phyloP scores from a whole-genome alignment of 2,329 filamentous ascomycete species.

The Botryotinia calthae region DNA sequence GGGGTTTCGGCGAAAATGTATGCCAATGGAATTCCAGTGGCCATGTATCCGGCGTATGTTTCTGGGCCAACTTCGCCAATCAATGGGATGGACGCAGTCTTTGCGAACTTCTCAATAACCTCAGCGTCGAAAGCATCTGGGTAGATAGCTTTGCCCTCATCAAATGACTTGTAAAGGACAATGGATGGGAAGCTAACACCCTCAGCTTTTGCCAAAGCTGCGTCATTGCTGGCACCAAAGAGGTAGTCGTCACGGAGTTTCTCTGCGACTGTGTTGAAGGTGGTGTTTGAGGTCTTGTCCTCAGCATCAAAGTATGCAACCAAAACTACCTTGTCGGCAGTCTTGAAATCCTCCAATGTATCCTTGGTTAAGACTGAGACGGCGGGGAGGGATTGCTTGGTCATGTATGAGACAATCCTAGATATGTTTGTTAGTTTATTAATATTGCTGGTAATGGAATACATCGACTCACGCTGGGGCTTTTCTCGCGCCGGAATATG shows the following conservation, averaged over 20 bases:
- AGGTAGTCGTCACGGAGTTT: slow-evolving; percentile 85
- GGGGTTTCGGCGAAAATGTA: slow-evolving; percentile 95
- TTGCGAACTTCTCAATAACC: slow-evolving; percentile 77
- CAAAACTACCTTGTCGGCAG: slow-evolving; percentile 91
- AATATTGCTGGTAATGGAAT: not conserved
- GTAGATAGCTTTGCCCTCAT: slow-evolving; percentile 90
- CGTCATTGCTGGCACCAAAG: slow-evolving; percentile 85
- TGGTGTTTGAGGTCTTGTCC: slow-evolving; percentile 82
- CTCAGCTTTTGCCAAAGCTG: slow-evolving; percentile 81
- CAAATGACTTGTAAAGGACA: slow-evolving; percentile 96
- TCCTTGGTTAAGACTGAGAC: slow-evolving; percentile 81
- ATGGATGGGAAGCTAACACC: slow-evolving; percentile 83
- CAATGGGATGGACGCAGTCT: slow-evolving; percentile 80
- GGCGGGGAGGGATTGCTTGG: slow-evolving; percentile 93
- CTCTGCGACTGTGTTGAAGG: slow-evolving; percentile 68
- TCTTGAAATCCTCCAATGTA: slow-evolving; percentile 93
- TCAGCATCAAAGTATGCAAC: slow-evolving; percentile 81
- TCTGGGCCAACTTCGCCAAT: slow-evolving; percentile 96
- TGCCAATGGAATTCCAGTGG: slow-evolving; percentile 83
- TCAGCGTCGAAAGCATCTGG: slow-evolving; percentile 78
- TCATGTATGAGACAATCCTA: slow-evolving; percentile 82
- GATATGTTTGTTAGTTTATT: slow-evolving; percentile 21
- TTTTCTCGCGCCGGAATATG: slow-evolving; percentile 89
- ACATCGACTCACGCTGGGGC: slow-evolving; percentile 60
- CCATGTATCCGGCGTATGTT: slow-evolving; percentile 95